A percentile compares a stretch with the other conserved stretches of the same genome.
phyloP scores from a whole-genome alignment of 208 protist species.

The Kentomonas sorsogonicus region DNA sequence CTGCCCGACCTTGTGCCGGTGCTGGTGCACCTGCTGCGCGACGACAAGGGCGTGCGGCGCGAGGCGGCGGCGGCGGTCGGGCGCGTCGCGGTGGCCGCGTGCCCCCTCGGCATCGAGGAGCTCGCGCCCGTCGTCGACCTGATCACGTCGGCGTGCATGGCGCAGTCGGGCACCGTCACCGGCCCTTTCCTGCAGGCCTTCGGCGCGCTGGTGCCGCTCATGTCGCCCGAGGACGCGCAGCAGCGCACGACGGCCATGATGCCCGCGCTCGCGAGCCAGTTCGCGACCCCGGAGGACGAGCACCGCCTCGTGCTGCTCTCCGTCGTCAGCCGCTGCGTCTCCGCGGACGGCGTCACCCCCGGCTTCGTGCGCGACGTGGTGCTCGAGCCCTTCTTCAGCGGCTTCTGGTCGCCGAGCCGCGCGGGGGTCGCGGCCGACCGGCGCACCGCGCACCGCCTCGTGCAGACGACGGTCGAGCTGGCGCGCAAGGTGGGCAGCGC shows the following conservation, averaged over 20 bases:
- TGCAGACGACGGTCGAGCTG: conserved; percentile 96
- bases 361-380: conserved; percentile 91
- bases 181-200: conserved; percentile 98
- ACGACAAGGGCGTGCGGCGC: conserved; percentile 93
- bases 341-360: conserved; percentile 94
- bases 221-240: conserved; percentile 96
- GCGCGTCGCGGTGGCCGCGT: conserved; percentile 94
- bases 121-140: conserved; percentile 95
- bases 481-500: conserved; percentile 93
- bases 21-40: conserved; percentile 93
- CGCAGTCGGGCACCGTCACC: conserved; percentile 93
- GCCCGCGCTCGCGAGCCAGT: conserved; percentile 91
- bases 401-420: conserved; percentile 95
- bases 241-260: conserved; percentile 97
- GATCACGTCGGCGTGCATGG: conserved; percentile 92
- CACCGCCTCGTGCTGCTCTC: conserved; percentile 99
- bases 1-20: conserved; percentile 94
- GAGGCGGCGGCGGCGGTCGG: conserved; percentile 95
- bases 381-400: conserved; percentile 86
- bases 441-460: conserved; percentile 87
- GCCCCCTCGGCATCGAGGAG: conserved; percentile 98
- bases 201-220: conserved; percentile 98
- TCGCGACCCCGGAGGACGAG: conserved; percentile 96
- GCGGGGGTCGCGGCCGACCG: conserved; percentile 96
- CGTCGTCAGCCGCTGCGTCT: conserved; percentile 97